These are phyloP conservation scores for Mucor velutinosus DNA, from an alignment of 371 early-diverging fungal species.

Conservation along the genomic window DNA sequence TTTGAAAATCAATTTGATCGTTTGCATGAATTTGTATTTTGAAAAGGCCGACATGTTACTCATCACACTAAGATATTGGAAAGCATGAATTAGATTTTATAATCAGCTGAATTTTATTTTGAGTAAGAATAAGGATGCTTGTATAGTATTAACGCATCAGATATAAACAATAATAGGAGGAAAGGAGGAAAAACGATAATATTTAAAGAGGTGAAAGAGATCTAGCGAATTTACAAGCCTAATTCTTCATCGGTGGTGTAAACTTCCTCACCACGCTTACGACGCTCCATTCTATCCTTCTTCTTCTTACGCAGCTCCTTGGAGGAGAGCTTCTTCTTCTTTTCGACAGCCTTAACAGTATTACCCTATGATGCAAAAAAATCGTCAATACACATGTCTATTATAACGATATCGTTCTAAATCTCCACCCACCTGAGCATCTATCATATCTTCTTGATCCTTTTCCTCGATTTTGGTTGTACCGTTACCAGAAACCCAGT, in stretches of 20 bases:
- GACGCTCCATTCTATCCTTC: constrained; percentile 60
- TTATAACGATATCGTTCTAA: too few relatives aligned
- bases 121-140: background rate
- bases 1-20: too few relatives aligned
- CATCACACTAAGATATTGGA: background rate
- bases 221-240: constrained; percentile 23
- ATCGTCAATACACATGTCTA: constrained; percentile 19
- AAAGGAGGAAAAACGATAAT: background rate
- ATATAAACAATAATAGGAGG: background rate
- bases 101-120: background rate
- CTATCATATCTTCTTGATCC: constrained; percentile 44
- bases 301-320: constrained; percentile 57
- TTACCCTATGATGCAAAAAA: constrained; percentile 27
- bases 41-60: too few relatives aligned
- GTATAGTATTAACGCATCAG: background rate
- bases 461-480: constrained; percentile 37
- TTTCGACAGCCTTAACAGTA: constrained; percentile 44
- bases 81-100: background rate
- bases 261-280: too few relatives aligned
- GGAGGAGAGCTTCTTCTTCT: constrained; percentile 51
- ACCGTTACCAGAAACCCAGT: constrained; percentile 54
- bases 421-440: constrained; percentile 33
- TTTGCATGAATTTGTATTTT: too few relatives aligned
- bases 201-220: background rate
- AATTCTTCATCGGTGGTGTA: constrained; percentile 48